Percentiles rank a stretch among this genome's conserved stretches.
Conservation (phyloP, 768 basidiomycete species). For the Auriscalpium vulgare region DNA sequence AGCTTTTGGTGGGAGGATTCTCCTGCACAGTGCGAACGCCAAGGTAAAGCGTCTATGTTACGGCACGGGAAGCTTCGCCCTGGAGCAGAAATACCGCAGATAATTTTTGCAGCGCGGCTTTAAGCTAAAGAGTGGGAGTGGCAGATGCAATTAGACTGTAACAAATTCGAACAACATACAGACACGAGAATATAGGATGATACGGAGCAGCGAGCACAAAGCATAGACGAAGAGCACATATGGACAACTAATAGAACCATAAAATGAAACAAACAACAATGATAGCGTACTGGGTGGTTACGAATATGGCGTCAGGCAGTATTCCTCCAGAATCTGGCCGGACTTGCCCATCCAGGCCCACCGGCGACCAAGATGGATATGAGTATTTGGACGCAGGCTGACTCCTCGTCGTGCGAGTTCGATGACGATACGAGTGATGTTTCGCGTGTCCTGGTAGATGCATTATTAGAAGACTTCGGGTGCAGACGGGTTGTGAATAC, state of each 20-base stretch:
- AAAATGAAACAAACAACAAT: neutral
- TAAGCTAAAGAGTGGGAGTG: neutral
- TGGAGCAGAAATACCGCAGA: no score
- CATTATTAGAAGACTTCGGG: neutral
- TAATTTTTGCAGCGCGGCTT: no score
- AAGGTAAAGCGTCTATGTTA: neutral
- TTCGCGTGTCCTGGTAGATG: conserved; percentile 71
- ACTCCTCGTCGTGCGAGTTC: conserved; percentile 70
- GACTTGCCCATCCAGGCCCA: conserved; percentile 86
- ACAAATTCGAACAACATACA: no score
- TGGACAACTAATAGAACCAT: neutral
- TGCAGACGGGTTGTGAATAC: conserved; percentile 24
- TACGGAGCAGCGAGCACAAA: neutral
- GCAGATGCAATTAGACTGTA: neutral
- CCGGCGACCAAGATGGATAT: conserved; percentile 54
- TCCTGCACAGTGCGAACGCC: neutral
- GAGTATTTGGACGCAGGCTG: conserved; percentile 63
- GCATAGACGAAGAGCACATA: neutral
- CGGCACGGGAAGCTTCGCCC: no score
- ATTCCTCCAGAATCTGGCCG: conserved; percentile 54
- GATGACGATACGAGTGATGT: conserved; percentile 73
- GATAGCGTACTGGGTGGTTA: neutral
- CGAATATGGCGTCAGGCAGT: conserved; percentile 5
- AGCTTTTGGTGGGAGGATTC: neutral
- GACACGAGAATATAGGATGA: no score